Evolutionary conservation across 208 protist genomes (phyloP), one percentile per base, ranked within the genome.

Genomic region (Leishmania mexicana): DNA sequence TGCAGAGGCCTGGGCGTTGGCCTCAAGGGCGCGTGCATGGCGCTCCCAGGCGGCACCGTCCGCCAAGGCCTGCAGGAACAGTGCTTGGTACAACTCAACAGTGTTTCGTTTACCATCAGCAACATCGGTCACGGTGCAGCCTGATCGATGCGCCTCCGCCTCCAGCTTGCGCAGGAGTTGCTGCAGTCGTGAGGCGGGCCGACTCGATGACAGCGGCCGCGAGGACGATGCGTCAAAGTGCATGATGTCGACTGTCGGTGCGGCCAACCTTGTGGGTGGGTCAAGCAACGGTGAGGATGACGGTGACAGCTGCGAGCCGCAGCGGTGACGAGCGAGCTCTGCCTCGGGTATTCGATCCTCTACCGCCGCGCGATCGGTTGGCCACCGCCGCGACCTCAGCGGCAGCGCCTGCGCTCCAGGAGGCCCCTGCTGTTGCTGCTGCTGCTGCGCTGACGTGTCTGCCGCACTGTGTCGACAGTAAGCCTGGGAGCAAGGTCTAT

Each of bases 21-120:
- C 51, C 42, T 75, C 76, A 24, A 85, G 76, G 31, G 17, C 21
- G 3, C 40, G 71, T 24, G 76, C 71, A 3, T 40, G 81, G 24
- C 76, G 75, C 71, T 85, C 81, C 81, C 81, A 85, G 47, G 76
- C 76, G 10, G 76, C 76, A 31, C 76, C 17, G 60, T 85, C 81
- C 17, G 73, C 68, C 49, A 85, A 64, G 0, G 81, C 81, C 24
- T 85, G 81, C 6, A 85, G 76, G 49, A 85, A 81, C 40, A 85
- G 71, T 21, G 65, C 57, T 19, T 73, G 76, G 51, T 85, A 85
- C 38, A 85, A 24, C 71, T 60, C 60, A 35, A 54, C 51, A 17
- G 6, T 57, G n/a, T 45, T n/a, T 8, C 24, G n/a, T 24, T 17
- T 5, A 45, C 31, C 58, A 53, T 49, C 58, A 35, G 67, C 53